Base-by-base conservation (phyloP, 2,329 filamentous ascomycete genomes). In the Orbilia ellipsospora region DNA sequence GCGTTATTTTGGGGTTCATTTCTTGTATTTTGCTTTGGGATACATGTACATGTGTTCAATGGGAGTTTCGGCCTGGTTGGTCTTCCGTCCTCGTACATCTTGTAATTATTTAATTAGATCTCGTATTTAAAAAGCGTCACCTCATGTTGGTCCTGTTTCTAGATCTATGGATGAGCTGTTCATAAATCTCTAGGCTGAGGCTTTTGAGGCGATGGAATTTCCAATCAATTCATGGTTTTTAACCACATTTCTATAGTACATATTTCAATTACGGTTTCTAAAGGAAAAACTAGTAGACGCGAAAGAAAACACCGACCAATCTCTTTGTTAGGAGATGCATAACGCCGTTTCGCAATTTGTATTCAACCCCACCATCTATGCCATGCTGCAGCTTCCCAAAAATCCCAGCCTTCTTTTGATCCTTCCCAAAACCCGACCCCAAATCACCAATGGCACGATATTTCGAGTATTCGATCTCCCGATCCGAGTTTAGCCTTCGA, bases 241-340 rank as follows among this genome's bases (percentile, higher is more conserved):
- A 28, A 45, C 2, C 42, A 61, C n/a, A 15, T 15, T 31, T 61
- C 57, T 61, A 61, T 61, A 50, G 10, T 61, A 61, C 57, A 61
- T 15, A 50, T 61, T 15, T 18, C 31, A 7, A 23, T 23, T 2
- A 23, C 23, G 23, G 4, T 23, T 23, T 23, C 23, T 23, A 23
- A 23, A 23, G 23, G 23, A 23, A 23, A 36, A 36, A 36, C 31
- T 36, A 4, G 4, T 36, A 7, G 31, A 36, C 31, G 1, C 6
- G 8, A 36, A 36, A 36, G 31, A 36, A 36, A 36, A 10, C 31
- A 36, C 31, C 10, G 28, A 7, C 31, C 1, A 2, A 10, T 36
- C 31, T 36, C 31, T 36, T 7, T 36, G 31, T 23, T 23, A 36
- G 31, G 10, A 36, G 31, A 36, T 36, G 31, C 31, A 36, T 7